These are phyloP conservation scores for Teratosphaeria gauchensis DNA, from an alignment of 2,329 filamentous ascomycete species.

Conservation along the genomic window DNA sequence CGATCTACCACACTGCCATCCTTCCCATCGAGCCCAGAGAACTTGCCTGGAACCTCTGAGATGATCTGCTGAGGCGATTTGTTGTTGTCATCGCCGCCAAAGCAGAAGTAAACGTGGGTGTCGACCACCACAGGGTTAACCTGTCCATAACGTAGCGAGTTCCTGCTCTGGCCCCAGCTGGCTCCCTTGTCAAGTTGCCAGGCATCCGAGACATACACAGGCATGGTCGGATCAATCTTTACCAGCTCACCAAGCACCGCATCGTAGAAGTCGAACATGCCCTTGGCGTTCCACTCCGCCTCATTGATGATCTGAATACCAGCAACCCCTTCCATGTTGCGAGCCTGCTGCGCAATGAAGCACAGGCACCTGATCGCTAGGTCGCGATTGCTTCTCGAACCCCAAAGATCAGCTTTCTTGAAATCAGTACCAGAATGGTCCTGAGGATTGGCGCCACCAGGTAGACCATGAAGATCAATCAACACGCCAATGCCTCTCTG, in stretches of 20 bases:
- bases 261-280: conserved; percentile 50
- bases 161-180: conserved; percentile 31
- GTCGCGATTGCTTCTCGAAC: conserved; percentile 32
- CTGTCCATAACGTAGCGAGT: conserved; percentile 8
- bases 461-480: conserved; percentile 50
- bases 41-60: conserved; percentile 33
- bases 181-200: conserved; percentile 43
- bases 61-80: conserved; percentile 46
- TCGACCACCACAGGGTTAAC: conserved; percentile 46
- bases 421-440: conserved; percentile 48
- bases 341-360: conserved; percentile 42
- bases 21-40: conserved; percentile 37
- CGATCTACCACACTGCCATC: conserved; percentile 40
- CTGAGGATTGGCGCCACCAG: conserved; percentile 47
- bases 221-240: conserved; percentile 40
- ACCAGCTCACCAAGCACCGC: conserved; percentile 38
- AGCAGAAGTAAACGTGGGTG: conserved; percentile 52
- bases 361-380: conserved; percentile 39
- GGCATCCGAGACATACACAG: conserved; percentile 49
- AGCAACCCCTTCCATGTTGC: conserved; percentile 36
- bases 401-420: conserved; percentile 45
- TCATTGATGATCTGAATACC: conserved; percentile 53
- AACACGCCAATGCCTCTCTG: conserved; percentile 44
- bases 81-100: conserved; percentile 43
- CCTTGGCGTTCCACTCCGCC: conserved; percentile 38